phyloP scores from a whole-genome alignment of 208 protist species.

The Leishmania braziliensis region DNA sequence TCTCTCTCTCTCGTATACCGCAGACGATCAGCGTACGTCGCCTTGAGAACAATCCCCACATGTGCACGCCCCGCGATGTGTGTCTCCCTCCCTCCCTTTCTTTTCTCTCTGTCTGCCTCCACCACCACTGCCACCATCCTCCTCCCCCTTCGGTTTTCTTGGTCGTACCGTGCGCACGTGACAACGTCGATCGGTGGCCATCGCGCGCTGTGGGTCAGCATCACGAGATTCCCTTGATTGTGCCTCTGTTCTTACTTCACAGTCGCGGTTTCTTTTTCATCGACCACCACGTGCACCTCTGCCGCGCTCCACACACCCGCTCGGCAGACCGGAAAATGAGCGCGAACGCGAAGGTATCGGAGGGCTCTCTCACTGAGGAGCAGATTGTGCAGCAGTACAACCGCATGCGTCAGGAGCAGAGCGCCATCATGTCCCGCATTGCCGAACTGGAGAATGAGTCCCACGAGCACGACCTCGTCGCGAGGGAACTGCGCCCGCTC shows the following conservation, averaged over 20 bases:
- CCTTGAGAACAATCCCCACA: not conserved
- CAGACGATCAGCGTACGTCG: not conserved
- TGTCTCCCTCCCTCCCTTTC: constrained; percentile 8
- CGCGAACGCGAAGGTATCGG: constrained; percentile 5
- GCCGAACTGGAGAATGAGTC: constrained; percentile 88
- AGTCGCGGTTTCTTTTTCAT: not conserved
- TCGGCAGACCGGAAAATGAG: constrained; percentile 1
- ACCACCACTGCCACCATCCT: not conserved
- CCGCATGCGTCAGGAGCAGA: constrained; percentile 87
- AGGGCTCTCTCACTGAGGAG: constrained; percentile 55
- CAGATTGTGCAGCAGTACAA: constrained; percentile 86
- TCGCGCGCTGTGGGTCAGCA: not conserved
- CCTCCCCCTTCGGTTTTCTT: not conserved
- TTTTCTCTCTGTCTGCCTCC: constrained; percentile 4
- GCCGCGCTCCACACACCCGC: not conserved
- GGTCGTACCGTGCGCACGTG: not conserved
- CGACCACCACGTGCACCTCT: not conserved
- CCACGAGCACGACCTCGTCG: constrained; percentile 93
- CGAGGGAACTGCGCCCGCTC: constrained; percentile 81
- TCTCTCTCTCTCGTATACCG: not conserved
- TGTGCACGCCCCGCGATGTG: not conserved
- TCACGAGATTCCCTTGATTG: not conserved
- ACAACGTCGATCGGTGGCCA: not conserved
- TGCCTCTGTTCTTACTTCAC: not conserved
- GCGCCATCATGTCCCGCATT: constrained; percentile 83